These are phyloP conservation scores for Panaeolus papilionaceus DNA, from an alignment of 768 basidiomycete genomes.

Conservation along the genomic window DNA sequence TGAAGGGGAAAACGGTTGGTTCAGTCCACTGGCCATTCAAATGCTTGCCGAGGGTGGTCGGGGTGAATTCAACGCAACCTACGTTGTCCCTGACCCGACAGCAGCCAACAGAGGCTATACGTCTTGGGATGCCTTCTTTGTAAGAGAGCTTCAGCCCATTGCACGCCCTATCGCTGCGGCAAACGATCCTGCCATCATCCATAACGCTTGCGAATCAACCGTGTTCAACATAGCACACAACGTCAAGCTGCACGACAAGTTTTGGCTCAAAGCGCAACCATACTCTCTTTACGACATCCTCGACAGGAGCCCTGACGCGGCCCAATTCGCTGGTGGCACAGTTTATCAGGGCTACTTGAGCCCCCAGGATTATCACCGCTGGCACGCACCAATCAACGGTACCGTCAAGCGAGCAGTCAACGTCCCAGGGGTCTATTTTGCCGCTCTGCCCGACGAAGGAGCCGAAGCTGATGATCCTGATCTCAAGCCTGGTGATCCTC, in stretches of 20 bases:
- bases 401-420: slow-evolving; percentile 45
- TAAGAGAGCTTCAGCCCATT: slow-evolving; percentile 42
- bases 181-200: slow-evolving; percentile 41
- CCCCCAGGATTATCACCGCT: slow-evolving; percentile 63
- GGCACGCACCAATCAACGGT: slow-evolving; percentile 64
- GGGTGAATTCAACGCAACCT: slow-evolving; percentile 43
- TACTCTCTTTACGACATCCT: slow-evolving; percentile 69
- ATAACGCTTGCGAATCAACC: slow-evolving; percentile 59
- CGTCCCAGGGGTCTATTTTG: slow-evolving; percentile 59
- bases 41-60: not conserved
- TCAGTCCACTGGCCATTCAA: slow-evolving; percentile 32
- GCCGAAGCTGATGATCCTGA: slow-evolving; percentile 2
- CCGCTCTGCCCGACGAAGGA: slow-evolving; percentile 27
- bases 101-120: slow-evolving; percentile 49
- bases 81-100: slow-evolving; percentile 44
- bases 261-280: slow-evolving; percentile 67
- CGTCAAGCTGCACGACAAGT: slow-evolving; percentile 48
- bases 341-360: slow-evolving; percentile 65
- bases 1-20: slow-evolving; percentile 50
- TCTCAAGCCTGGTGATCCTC: slow-evolving; percentile 21
- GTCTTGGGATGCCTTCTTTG: slow-evolving; percentile 65
- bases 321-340: slow-evolving; percentile 55
- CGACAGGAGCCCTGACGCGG: slow-evolving; percentile 42
- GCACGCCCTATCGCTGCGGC: slow-evolving; percentile 45
- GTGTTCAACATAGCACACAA: slow-evolving; percentile 46